Conservation (phyloP, 1,284 basidiomycete species). For the Mrakiaceae sp. region DNA sequence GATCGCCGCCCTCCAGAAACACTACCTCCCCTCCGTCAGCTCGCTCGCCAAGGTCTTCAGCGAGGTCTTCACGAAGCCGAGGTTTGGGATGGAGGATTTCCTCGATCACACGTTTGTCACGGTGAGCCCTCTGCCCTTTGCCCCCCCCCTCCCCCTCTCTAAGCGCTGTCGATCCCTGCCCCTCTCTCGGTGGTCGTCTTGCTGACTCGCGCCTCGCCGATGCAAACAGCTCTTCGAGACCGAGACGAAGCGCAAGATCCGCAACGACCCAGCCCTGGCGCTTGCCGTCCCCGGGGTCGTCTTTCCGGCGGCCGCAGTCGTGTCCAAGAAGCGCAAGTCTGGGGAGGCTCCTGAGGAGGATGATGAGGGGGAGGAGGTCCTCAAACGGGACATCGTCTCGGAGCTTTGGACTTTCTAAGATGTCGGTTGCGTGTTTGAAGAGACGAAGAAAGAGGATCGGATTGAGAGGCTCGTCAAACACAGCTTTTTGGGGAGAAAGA, state of each 20-base stretch:
- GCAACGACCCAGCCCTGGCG: conserved; percentile 57
- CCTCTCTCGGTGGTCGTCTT: background rate
- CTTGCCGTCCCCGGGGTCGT: conserved; percentile 23
- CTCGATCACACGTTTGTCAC: conserved; percentile 90
- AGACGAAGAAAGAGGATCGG: no score
- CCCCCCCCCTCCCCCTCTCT: background rate
- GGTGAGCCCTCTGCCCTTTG: conserved; percentile 42
- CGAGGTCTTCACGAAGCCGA: conserved; percentile 85
- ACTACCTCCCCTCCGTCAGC: conserved; percentile 75
- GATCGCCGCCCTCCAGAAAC: conserved; percentile 61
- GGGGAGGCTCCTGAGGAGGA: background rate
- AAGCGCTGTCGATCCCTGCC: conserved; percentile 12
- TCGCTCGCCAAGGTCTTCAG: conserved; percentile 75
- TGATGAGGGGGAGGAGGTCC: conserved; percentile 15
- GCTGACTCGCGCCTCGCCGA: background rate
- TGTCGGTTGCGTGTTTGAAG: no score
- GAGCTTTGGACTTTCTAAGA: conserved; percentile 18
- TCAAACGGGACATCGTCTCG: conserved; percentile 17
- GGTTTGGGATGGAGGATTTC: conserved; percentile 89
- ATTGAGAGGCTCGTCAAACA: no score
- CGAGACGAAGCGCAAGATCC: conserved; percentile 67
- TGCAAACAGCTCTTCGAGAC: conserved; percentile 66
- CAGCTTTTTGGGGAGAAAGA: no score
- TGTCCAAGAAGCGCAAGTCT: background rate
- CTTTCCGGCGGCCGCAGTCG: conserved; percentile 4